Percentiles rank a stretch among this genome's conserved stretches.
phyloP scores from a whole-genome alignment of 352 stramenopile genomes.

The Stephanocyclus meneghinianus region DNA sequence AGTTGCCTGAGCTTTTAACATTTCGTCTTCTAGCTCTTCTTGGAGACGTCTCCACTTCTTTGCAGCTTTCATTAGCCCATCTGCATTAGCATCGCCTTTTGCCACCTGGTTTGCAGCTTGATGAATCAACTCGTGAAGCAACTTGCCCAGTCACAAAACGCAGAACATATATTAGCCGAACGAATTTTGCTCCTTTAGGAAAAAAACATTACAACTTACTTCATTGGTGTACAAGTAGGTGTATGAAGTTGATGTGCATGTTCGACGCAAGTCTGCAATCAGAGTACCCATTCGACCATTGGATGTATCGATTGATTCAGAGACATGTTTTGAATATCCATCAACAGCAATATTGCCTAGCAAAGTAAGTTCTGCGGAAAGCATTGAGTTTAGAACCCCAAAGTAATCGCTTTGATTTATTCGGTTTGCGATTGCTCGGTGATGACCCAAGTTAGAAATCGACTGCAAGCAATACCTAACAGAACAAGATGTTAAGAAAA shows the following conservation, averaged over 20 bases:
- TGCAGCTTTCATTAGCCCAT: slow-evolving; percentile 45
- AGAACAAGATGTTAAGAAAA: background rate
- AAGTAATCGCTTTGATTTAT: slow-evolving; percentile 83
- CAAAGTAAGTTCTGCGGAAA: slow-evolving; percentile 67
- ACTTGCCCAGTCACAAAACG: background rate
- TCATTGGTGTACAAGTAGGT: slow-evolving; percentile 77
- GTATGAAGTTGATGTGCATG: slow-evolving; percentile 77
- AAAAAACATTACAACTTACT: slow-evolving; percentile 5
- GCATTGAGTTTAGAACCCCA: slow-evolving; percentile 76
- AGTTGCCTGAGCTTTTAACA: slow-evolving; percentile 59
- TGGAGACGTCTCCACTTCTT: slow-evolving; percentile 73
- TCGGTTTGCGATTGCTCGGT: slow-evolving; percentile 75
- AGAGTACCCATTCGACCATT: slow-evolving; percentile 53
- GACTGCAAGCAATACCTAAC: slow-evolving; percentile 75
- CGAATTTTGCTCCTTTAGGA: background rate
- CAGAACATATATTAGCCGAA: background rate
- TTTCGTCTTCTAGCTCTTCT: slow-evolving; percentile 72
- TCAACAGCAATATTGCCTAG: slow-evolving; percentile 64
- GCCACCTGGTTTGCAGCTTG: slow-evolving; percentile 25
- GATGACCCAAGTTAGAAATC: slow-evolving; percentile 78
- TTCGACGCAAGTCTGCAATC: slow-evolving; percentile 68
- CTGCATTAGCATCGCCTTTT: slow-evolving; percentile 21
- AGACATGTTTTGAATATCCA: slow-evolving; percentile 44
- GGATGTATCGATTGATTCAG: slow-evolving; percentile 50
- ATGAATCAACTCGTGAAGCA: slow-evolving; percentile 44